phyloP scores from a whole-genome alignment of 495 filamentous ascomycete genomes.

The Aspergillus olivimuriae region DNA sequence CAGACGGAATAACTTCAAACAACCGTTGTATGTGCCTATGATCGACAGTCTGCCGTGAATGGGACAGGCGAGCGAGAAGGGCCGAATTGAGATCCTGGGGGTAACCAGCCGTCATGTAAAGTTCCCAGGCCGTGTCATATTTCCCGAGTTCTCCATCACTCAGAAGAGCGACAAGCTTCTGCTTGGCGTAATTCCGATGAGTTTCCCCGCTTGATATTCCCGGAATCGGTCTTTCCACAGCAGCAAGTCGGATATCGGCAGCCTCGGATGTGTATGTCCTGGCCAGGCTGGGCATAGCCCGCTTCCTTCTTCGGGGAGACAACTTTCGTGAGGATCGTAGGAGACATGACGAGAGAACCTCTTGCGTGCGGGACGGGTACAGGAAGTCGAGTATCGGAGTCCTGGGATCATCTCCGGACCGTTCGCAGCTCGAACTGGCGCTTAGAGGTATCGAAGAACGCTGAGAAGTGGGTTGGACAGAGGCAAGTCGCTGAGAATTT shows the following conservation, averaged over 20 bases:
- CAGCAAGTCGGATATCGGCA: slow-evolving; percentile 4
- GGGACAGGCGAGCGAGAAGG: slow-evolving; percentile 34
- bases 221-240: not conserved
- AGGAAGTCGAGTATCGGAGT: slow-evolving; percentile 36
- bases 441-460: slow-evolving; percentile 13
- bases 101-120: slow-evolving; percentile 25
- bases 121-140: slow-evolving; percentile 32
- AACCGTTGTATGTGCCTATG: slow-evolving; percentile 31
- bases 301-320: slow-evolving; percentile 25
- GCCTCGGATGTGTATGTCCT: slow-evolving; percentile 28
- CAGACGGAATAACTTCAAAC: slow-evolving; percentile 30
- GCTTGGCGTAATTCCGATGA: slow-evolving; percentile 6
- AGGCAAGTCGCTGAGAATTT: slow-evolving; percentile 40
- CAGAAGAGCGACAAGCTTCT: slow-evolving; percentile 16
- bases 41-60: slow-evolving; percentile 28
- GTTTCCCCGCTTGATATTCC: not conserved
- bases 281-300: slow-evolving; percentile 12
- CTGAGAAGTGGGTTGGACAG: slow-evolving; percentile 18
- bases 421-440: slow-evolving; percentile 5
- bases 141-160: slow-evolving; percentile 7
- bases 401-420: slow-evolving; percentile 13
- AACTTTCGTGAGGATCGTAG: slow-evolving; percentile 20
- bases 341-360: slow-evolving; percentile 16
- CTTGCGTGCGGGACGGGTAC: slow-evolving; percentile 27
- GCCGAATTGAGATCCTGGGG: slow-evolving; percentile 20